Evolutionary conservation across 2,329 filamentous ascomycete genomes (phyloP).

Genomic region (Botryotinia calthae): DNA sequence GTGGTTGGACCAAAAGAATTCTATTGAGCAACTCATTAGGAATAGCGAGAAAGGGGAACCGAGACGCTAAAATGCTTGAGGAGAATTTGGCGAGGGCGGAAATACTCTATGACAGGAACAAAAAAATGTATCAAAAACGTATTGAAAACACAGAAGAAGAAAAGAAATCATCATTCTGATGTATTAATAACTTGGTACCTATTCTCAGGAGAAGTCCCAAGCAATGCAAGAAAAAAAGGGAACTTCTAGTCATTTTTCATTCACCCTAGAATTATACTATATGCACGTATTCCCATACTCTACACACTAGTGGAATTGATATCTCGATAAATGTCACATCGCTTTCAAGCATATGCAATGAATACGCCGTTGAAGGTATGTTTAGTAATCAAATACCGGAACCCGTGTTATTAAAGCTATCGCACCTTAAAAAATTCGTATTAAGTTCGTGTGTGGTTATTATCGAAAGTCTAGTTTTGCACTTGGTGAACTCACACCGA

Average conservation of each 20-base stretch:
- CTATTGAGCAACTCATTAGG: slow-evolving; percentile 21
- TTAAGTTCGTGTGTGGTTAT: not conserved
- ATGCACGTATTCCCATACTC: not conserved
- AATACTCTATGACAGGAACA: not conserved
- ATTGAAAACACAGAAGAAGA: not conserved
- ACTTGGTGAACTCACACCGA: not conserved
- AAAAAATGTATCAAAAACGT: not conserved
- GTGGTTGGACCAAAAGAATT: not conserved
- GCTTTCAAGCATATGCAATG: not conserved
- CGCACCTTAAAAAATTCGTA: not conserved
- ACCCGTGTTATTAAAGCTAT: accelerated
- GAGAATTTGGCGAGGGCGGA: not conserved
- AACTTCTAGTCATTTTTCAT: not conserved
- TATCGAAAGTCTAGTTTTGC: not conserved
- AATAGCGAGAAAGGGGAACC: slow-evolving; percentile 20
- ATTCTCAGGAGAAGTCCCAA: accelerated
- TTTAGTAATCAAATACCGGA: not conserved
- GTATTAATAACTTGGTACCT: accelerated
- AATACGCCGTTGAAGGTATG: not conserved
- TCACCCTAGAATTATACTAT: not conserved
- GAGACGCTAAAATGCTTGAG: slow-evolving; percentile 14
- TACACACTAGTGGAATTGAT: not conserved
- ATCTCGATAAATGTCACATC: not conserved
- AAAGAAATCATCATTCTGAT: not conserved
- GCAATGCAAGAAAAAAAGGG: not conserved